Evolutionary conservation across 495 filamentous ascomycete genomes (phyloP), one percentile per base, ranked within the genome.

Genomic region (Trichoderma reesei): DNA sequence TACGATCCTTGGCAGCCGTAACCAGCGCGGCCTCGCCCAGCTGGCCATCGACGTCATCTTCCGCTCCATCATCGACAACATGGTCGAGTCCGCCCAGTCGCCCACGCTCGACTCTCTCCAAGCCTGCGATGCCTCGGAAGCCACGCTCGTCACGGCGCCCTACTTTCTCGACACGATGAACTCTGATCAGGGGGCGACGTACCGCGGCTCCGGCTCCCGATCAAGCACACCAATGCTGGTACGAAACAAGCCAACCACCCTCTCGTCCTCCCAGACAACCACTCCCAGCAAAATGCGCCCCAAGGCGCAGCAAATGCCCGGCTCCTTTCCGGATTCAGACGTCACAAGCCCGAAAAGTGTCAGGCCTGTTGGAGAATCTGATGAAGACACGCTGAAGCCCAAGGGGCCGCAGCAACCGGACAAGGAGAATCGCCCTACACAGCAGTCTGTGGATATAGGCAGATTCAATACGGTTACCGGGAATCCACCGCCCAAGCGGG

Each of bases 1-100:
- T 72, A 98, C 94, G n/a, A 96, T 98, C 68, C 83, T 98, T 11
- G 94, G 94, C 61, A 92, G 90, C 18, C 88, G 86, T 67, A 83
- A 83, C 14, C 88, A 96, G 73, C 87, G 91, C 61, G 94, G 94
- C 65, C 76, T 98, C 61, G 96, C 89, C 3, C 94, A 98, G 71
- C 87, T 98, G 71, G 83, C 90, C 7, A 86, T 98, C 31, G 92
- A 98, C 68, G 81, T 96, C 26, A 82, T 97, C 48, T 98, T 93
- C 77, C 85, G 86, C 60, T 92, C 89, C 11, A 79, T 95, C 46
- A 82, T 82, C 33, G 75, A 80, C 16, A 86, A 86, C 44, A 80
- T 91, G 36, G 83, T 90, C 62, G 83, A 89, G 64, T 80, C 77
- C 54, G 83, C 83, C 33, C 80, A 80, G 20, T 82, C 84, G 10